These are phyloP conservation scores for Leucocoprinus leucothites DNA, from an alignment of 768 basidiomycete species.

Conservation along the genomic window DNA sequence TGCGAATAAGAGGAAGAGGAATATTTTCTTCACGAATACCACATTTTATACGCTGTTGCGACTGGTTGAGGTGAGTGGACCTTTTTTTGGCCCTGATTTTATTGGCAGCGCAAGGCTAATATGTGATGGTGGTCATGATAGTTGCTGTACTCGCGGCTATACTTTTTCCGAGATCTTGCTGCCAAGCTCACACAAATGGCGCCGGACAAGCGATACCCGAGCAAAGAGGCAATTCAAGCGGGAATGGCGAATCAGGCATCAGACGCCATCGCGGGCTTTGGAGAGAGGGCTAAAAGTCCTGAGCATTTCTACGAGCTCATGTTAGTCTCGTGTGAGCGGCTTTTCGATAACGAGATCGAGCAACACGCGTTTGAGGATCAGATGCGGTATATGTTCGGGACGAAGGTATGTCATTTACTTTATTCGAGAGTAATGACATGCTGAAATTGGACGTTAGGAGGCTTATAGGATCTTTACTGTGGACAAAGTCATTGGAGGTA, in stretches of 20 bases:
- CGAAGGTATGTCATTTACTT: conserved; percentile 50
- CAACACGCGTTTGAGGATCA: conserved; percentile 87
- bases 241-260: conserved; percentile 26
- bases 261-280: conserved; percentile 24
- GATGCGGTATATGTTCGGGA: conserved; percentile 84
- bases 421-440: too few relatives aligned
- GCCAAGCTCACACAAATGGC: conserved; percentile 37
- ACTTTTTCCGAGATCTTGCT: conserved; percentile 74
- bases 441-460: conserved; percentile 42
- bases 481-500: conserved; percentile 83
- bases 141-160: conserved; percentile 80
- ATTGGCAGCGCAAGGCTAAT: conserved; percentile 3
- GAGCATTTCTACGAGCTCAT: conserved; percentile 79
- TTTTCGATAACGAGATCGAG: conserved; percentile 94
- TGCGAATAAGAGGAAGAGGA: conserved; percentile 29
- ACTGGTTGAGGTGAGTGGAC: conserved; percentile 70
- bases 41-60: conserved; percentile 84
- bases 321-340: conserved; percentile 81
- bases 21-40: conserved; percentile 86
- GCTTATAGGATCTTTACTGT: conserved; percentile 91
- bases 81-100: conserved; percentile 1
- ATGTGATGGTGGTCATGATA: conserved; percentile 25
- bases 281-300: conserved; percentile 30
- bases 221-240: conserved; percentile 22
- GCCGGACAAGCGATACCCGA: conserved; percentile 16